These are phyloP conservation scores for Pinus tabuliformis DNA, from an alignment of 75 land plant genomes.

Conservation along the genomic window DNA sequence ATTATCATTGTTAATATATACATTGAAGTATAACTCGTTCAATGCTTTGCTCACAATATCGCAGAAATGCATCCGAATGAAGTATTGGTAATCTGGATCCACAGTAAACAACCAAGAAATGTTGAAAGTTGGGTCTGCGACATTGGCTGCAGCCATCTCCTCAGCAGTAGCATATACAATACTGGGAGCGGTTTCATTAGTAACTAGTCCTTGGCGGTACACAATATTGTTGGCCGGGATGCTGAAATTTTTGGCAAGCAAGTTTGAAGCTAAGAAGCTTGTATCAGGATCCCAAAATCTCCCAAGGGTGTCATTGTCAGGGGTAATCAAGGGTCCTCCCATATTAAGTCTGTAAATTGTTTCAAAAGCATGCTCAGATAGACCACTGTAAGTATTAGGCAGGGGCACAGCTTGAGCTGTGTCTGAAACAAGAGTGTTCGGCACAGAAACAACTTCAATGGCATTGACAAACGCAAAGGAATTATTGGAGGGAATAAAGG, in stretches of 20 bases:
- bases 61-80: slow-evolving; percentile 79
- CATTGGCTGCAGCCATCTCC: slow-evolving; percentile 44
- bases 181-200: slow-evolving; percentile 55
- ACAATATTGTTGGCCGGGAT: slow-evolving; percentile 7
- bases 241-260: too few species aligned
- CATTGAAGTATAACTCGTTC: slow-evolving; percentile 62
- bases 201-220: slow-evolving; percentile 19
- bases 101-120: slow-evolving; percentile 68
- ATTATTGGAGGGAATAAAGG: slow-evolving; percentile 43
- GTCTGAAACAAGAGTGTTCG: slow-evolving; percentile 39
- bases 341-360: slow-evolving; percentile 76
- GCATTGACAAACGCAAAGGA: slow-evolving; percentile 81
- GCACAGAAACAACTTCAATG: slow-evolving; percentile 79
- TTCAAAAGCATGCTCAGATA: slow-evolving; percentile 48
- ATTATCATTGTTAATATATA: slow-evolving; percentile 57
- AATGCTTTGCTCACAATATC: slow-evolving; percentile 58
- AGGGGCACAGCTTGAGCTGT: slow-evolving; percentile 13
- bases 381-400: slow-evolving; percentile 10
- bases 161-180: slow-evolving; percentile 67
- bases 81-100: slow-evolving; percentile 57
- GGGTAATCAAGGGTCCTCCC: slow-evolving; percentile 47
- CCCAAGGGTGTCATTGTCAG: slow-evolving; percentile 53
- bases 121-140: slow-evolving; percentile 73
- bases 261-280: slow-evolving; percentile 11
- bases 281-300: slow-evolving; percentile 48